Evolutionary conservation across 2,329 filamentous ascomycete species (phyloP).

Genomic region (Shiraia sp.): DNA sequence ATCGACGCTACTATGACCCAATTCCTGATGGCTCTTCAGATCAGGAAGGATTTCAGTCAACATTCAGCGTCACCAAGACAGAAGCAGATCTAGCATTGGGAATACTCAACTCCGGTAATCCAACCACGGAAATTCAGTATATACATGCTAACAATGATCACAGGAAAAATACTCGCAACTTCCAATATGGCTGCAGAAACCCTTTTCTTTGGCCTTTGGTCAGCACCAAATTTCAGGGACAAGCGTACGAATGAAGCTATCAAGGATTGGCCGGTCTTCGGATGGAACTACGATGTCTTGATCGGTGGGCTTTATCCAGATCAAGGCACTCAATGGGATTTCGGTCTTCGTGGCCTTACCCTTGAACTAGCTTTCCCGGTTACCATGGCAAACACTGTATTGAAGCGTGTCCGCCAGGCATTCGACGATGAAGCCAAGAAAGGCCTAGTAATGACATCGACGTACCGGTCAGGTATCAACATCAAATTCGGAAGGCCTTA

Average conservation of each 20-base stretch:
- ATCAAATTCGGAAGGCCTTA: constrained; percentile 58
- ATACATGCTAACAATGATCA: not conserved
- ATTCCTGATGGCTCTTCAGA: constrained; percentile 45
- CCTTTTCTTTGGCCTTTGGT: constrained; percentile 56
- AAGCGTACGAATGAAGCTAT: constrained; percentile 54
- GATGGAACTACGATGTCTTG: constrained; percentile 59
- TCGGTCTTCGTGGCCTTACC: constrained; percentile 53
- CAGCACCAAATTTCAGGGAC: constrained; percentile 57
- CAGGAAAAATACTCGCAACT: constrained; percentile 48
- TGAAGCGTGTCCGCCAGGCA: constrained; percentile 53
- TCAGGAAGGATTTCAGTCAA: constrained; percentile 58
- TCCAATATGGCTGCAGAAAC: constrained; percentile 57
- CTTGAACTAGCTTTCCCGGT: constrained; percentile 58
- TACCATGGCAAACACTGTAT: constrained; percentile 54
- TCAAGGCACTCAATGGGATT: constrained; percentile 57
- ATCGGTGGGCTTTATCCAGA: constrained; percentile 56
- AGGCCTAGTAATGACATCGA: constrained; percentile 54
- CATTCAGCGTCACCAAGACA: constrained; percentile 54
- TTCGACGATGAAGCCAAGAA: constrained; percentile 54
- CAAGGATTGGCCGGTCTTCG: constrained; percentile 55
- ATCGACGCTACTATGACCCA: constrained; percentile 58
- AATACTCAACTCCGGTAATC: constrained; percentile 50
- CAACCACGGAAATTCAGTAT: not conserved
- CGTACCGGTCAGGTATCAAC: constrained; percentile 58
- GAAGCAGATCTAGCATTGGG: constrained; percentile 49